Conservation (phyloP, 2,329 filamentous ascomycete genomes). For the Lachnellula willkommii region DNA sequence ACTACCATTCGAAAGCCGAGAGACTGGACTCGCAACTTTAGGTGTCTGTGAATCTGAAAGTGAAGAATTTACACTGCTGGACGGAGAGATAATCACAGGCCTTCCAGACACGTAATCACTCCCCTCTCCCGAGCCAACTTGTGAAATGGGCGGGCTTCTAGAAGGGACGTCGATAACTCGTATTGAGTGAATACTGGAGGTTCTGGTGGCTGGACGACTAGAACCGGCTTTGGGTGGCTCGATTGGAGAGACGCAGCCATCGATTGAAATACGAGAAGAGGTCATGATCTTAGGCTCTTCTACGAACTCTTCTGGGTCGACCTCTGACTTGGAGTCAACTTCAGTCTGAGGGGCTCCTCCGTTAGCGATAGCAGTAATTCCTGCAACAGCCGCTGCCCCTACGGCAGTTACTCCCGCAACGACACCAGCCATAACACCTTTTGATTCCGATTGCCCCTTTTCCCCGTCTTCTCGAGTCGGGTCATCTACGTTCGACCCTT, state of each 20-base stretch:
- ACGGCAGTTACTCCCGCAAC: conserved; percentile 15
- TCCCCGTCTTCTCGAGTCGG: not conserved
- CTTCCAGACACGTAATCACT: conserved; percentile 16
- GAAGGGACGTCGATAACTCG: conserved; percentile 30
- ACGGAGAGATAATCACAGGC: conserved; percentile 16
- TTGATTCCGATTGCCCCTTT: not conserved
- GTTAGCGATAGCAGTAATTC: conserved; percentile 16
- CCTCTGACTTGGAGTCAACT: conserved; percentile 15
- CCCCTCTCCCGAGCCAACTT: conserved; percentile 18
- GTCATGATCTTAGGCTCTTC: conserved; percentile 34
- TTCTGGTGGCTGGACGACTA: conserved; percentile 25
- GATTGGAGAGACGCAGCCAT: conserved; percentile 24
- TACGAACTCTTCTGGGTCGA: conserved; percentile 22
- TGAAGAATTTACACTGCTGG: conserved; percentile 22
- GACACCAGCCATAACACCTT: conserved; percentile 11
- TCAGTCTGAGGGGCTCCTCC: conserved; percentile 20
- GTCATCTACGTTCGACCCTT: not conserved
- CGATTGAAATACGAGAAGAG: conserved; percentile 31
- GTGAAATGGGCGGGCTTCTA: conserved; percentile 22
- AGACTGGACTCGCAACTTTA: conserved; percentile 23
- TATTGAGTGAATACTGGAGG: conserved; percentile 30
- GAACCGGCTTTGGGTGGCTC: conserved; percentile 15
- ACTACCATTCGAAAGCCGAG: conserved; percentile 19
- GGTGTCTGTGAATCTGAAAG: conserved; percentile 16
- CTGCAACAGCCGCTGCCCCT: conserved; percentile 20